phyloP scores from a whole-genome alignment of 331 rosid species.

The Erythrophleum ivorense region DNA sequence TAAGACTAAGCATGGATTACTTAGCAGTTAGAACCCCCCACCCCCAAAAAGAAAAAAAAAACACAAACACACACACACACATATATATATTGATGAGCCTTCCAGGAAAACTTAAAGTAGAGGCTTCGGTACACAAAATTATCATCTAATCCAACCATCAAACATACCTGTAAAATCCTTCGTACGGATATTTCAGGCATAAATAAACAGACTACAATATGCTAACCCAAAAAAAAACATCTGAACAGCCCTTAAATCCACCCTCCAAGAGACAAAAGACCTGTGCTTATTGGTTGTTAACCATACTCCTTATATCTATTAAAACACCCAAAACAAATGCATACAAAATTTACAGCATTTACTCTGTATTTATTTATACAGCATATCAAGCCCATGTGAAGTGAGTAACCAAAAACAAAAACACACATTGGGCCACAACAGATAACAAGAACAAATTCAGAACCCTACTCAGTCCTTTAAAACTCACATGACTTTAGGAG shows the following conservation, averaged over 20 bases:
- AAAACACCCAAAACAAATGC: constrained; percentile 34
- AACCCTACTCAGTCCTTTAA: constrained; percentile 29
- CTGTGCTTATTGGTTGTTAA: constrained; percentile 22
- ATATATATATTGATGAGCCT: not conserved
- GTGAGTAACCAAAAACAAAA: constrained; percentile 17
- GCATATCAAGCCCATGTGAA: constrained; percentile 27
- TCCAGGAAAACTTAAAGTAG: constrained; percentile 4
- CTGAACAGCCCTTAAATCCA: constrained; percentile 28
- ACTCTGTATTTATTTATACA: constrained; percentile 21
- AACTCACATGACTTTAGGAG: constrained; percentile 98
- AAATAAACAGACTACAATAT: constrained; percentile 10
- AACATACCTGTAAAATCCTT: not conserved
- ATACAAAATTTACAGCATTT: constrained; percentile 27
- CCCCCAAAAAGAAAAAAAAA: no score
- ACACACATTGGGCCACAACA: constrained; percentile 30
- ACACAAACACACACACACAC: not conserved
- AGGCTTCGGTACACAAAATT: not conserved
- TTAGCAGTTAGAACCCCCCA: not conserved
- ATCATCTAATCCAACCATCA: not conserved
- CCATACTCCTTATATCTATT: constrained; percentile 12
- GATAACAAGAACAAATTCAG: constrained; percentile 23
- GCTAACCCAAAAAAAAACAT: not conserved
- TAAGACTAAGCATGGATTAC: constrained; percentile 6
- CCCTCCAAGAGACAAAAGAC: not conserved
- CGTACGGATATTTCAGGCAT: not conserved